These are phyloP conservation scores for Magnolia officinalis DNA, from an alignment of 164 flowering plant species.

Conservation along the genomic window DNA sequence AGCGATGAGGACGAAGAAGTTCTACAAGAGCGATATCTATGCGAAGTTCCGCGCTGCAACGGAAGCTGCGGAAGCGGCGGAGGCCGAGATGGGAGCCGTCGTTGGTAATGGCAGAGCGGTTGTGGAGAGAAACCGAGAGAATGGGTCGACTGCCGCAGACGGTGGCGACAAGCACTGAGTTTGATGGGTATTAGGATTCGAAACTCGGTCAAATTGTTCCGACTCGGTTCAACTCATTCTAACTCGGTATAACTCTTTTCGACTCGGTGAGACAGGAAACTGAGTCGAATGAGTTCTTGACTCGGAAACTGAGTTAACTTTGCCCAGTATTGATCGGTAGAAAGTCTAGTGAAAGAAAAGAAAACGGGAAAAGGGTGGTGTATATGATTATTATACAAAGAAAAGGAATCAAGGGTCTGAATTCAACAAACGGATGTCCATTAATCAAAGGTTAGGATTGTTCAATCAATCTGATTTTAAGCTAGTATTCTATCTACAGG, in stretches of 20 bases:
- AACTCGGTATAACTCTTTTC: too few relatives aligned
- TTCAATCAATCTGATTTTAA: too few relatives aligned
- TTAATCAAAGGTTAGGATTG: too few relatives aligned
- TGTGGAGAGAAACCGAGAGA: background rate
- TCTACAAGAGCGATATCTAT: slow-evolving; percentile 58
- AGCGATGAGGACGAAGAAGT: slow-evolving; percentile 47
- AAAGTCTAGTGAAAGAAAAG: too few relatives aligned
- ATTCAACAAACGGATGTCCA: too few relatives aligned
- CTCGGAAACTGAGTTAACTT: too few relatives aligned
- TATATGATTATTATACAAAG: too few relatives aligned
- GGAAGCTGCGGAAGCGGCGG: slow-evolving; percentile 15
- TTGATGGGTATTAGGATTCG: background rate
- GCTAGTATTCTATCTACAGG: too few relatives aligned
- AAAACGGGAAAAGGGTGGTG: too few relatives aligned
- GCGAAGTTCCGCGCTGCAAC: slow-evolving; percentile 45
- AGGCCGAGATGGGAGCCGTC: slow-evolving; percentile 13
- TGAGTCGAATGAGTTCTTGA: background rate
- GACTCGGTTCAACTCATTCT: background rate
- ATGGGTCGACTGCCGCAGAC: background rate
- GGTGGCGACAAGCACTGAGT: background rate
- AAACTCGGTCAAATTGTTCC: background rate
- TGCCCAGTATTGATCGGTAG: too few relatives aligned
- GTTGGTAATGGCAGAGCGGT: background rate
- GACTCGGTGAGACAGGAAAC: too few relatives aligned
- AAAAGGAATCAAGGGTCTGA: too few relatives aligned